Evolutionary conservation across 1,284 basidiomycete species (phyloP).

Genomic region (Hortiboletus rubellus): DNA sequence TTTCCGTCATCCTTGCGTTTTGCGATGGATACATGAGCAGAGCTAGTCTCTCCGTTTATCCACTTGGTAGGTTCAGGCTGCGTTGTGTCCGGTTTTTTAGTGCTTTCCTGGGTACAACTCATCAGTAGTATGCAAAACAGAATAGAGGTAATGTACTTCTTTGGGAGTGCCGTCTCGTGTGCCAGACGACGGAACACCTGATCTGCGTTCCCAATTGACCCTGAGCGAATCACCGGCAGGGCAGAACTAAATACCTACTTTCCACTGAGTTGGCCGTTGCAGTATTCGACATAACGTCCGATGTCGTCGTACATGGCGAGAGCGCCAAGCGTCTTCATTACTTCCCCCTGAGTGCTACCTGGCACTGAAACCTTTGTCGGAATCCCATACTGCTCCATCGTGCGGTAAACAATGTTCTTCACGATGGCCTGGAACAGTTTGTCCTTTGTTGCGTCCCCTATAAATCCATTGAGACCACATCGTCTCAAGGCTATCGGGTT

Average conservation of each 20-base stretch:
- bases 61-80: too few species aligned
- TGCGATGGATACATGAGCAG: too few species aligned
- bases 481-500: neutral
- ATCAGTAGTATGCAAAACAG: neutral
- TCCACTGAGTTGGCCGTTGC: neutral
- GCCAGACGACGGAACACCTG: neutral
- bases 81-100: too few species aligned
- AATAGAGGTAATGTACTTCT: neutral
- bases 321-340: neutral
- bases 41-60: too few species aligned
- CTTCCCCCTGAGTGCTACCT: neutral
- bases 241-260: neutral
- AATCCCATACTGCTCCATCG: neutral
- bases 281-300: neutral
- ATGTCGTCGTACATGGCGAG: neutral
- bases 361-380: neutral
- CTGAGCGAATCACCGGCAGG: neutral
- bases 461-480: neutral
- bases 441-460: neutral
- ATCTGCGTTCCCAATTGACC: neutral
- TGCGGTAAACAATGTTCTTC: neutral
- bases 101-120: neutral
- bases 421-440: neutral
- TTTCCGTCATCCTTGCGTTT: too few species aligned
- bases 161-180: neutral